phyloP scores from a whole-genome alignment of 2,329 filamentous ascomycete genomes.

The Tricladium varicosporioides region DNA sequence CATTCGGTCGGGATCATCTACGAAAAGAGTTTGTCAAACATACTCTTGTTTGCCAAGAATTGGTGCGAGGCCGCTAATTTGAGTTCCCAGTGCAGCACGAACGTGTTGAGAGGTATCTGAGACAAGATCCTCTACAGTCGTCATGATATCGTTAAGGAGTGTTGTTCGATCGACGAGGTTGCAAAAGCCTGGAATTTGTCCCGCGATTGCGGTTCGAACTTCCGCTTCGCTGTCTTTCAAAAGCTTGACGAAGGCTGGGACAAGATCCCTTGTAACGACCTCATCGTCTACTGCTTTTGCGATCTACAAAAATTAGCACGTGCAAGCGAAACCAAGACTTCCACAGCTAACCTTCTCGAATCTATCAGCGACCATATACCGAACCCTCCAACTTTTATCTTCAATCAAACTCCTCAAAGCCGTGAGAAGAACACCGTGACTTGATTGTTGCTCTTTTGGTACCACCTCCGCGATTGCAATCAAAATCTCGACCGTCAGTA shows the following conservation, averaged over 20 bases:
- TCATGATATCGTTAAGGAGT: constrained; percentile 94
- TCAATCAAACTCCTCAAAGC: constrained; percentile 92
- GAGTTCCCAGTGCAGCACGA: constrained; percentile 88
- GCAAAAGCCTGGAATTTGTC: constrained; percentile 97
- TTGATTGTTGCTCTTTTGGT: constrained; percentile 96
- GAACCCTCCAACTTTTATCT: constrained; percentile 98
- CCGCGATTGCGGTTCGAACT: constrained; percentile 93
- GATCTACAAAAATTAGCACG: constrained; percentile 57
- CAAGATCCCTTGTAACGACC: constrained; percentile 88
- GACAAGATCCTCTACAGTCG: constrained; percentile 91
- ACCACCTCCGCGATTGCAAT: constrained; percentile 96
- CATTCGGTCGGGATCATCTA: constrained; percentile 18
- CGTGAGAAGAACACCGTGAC: constrained; percentile 88
- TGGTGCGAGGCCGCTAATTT: constrained; percentile 94
- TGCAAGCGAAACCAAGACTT: not conserved
- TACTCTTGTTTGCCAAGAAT: constrained; percentile 98
- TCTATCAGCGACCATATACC: constrained; percentile 98
- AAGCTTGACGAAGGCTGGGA: constrained; percentile 95
- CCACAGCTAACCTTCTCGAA: constrained; percentile 78
- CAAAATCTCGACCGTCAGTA: constrained; percentile 93
- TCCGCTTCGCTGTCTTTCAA: constrained; percentile 98
- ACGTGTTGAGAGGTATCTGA: constrained; percentile 97
- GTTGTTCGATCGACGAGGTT: constrained; percentile 81
- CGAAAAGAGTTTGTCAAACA: constrained; percentile 35
- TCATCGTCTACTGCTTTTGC: constrained; percentile 98